Evolutionary conservation across 495 filamentous ascomycete species (phyloP), one percentile per base, ranked within the genome.

Genomic region (Aspergillus affinis): DNA sequence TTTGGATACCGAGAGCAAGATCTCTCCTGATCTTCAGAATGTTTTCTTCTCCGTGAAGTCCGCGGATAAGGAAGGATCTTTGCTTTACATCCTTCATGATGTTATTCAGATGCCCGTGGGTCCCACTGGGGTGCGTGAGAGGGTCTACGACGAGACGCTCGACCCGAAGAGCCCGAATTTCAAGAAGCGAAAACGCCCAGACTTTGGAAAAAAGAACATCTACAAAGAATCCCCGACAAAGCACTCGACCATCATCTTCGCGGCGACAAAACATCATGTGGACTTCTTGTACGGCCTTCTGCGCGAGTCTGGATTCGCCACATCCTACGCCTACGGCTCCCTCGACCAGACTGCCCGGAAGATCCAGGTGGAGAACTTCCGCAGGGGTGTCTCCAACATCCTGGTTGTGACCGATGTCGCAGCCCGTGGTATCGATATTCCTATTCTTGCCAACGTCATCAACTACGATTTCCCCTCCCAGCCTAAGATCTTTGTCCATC

Each of bases 401-500:
- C 75, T 98, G 1, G 91, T 98, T n/a, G 93, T 97, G 32, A 99
- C 94, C 6, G 94, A 99, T 72, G 92, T 99, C 32, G 94, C 95
- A 13, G 94, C 94, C 12, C 82, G 94, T 78, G 94, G 94, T 82
- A 95, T 99, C 60, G 94, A 99, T 86, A 96, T 98, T 61, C 94
- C 94, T 0, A 80, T 96, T 32, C 85, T 99, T 12, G 92, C 91
- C 46, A 97, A 99, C 69, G 94, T 98, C 54, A 94, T 99, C 77
- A 98, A 99, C 78, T 99, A 95, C 78, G 92, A 98, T 62, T 98
- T 99, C 67, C 94, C 94, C 4, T 88, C 93, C 6, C 93, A 98
- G 65, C 92, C 94, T 23, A 99, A 99, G 72, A 86, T 98, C 18
- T 98, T 93, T 65, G 88, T 99, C 59, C 94, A 99, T 72, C 88